Evolutionary conservation across 306 rosid species (phyloP).

Genomic region (Cucumis melo): DNA sequence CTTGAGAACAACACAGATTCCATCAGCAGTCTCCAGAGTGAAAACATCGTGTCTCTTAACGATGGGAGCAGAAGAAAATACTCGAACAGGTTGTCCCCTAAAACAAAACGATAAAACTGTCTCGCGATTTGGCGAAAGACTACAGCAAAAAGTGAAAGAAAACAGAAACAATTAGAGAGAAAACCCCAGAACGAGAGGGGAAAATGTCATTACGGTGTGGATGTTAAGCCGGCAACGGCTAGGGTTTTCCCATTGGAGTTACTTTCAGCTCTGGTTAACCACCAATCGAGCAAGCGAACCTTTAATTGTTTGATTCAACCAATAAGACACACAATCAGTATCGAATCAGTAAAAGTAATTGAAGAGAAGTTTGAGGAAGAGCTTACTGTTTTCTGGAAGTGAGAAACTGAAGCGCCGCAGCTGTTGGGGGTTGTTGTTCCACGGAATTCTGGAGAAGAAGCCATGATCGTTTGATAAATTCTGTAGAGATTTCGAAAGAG

Average conservation of each 20-base stretch:
- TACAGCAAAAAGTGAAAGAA: not conserved
- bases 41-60: conserved; percentile 28
- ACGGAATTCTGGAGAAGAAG: not conserved
- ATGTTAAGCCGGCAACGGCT: conserved; percentile 43
- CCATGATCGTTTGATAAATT: not conserved
- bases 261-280: conserved; percentile 29
- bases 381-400: conserved; percentile 5
- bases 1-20: conserved; percentile 19
- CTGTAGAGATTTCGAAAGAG: not conserved
- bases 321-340: not conserved
- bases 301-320: not conserved
- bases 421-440: not conserved
- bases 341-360: not conserved
- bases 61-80: conserved; percentile 55
- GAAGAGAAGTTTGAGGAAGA: not conserved
- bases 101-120: not conserved
- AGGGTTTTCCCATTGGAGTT: conserved; percentile 31
- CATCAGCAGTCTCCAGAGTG: conserved; percentile 62
- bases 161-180: not conserved
- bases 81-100: conserved; percentile 38
- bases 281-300: conserved; percentile 57
- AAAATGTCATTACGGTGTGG: conserved; percentile 24
- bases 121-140: no score
- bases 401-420: not conserved
- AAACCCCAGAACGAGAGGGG: conserved; percentile 12